Evolutionary conservation across 345 rosid genomes (phyloP), one percentile per base, ranked within the genome.

Genomic region (Lepidium didymum): DNA sequence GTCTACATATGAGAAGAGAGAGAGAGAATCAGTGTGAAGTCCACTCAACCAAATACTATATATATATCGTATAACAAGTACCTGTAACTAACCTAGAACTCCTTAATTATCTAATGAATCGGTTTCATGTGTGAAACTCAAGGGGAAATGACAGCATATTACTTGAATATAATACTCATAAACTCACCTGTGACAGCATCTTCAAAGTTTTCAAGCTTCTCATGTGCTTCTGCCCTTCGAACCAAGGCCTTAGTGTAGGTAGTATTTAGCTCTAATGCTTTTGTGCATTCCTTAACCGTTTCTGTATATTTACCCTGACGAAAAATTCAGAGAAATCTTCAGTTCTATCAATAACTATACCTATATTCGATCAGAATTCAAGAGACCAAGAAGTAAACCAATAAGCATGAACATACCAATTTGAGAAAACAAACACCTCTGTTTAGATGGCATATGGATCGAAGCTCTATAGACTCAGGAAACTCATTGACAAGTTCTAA

Each of bases 191-290:
- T 76, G 56, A 87, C 64, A 66, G 99, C 97, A 66, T 91, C 97
- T 76, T 95, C 99, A 57, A 76, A 91, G 64, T 89, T 79, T 64
- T 89, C 86, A 51, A 85, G 96, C 84, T 87, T 95, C 79, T 95
- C 99, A 54, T 83, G 84, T 25, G 96, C 96, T 75, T 95, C 99
- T 45, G 80, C 87, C 77, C 99, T 85, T 79, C 96, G 84, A 55
- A 77, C 56, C 64, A 87, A 69, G 52, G 91, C 96, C 82, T 95
- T 91, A 70, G 75, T 35, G 71, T 91, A 95, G 9, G 79, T 75
- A 65, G 97, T 79, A 77, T 91, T 91, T 70, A 94, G 78, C 73
- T 84, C 92, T 58, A 89, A 68, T 2, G 96, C 96, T 62, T 86
- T 85, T n/a, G 86, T 73, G 79, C 96, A 89, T 80, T 91, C 99